A percentile compares a stretch with the other conserved stretches of the same genome.
phyloP scores from a whole-genome alignment of 2,329 filamentous ascomycete species.

The Sporothrix luriei region DNA sequence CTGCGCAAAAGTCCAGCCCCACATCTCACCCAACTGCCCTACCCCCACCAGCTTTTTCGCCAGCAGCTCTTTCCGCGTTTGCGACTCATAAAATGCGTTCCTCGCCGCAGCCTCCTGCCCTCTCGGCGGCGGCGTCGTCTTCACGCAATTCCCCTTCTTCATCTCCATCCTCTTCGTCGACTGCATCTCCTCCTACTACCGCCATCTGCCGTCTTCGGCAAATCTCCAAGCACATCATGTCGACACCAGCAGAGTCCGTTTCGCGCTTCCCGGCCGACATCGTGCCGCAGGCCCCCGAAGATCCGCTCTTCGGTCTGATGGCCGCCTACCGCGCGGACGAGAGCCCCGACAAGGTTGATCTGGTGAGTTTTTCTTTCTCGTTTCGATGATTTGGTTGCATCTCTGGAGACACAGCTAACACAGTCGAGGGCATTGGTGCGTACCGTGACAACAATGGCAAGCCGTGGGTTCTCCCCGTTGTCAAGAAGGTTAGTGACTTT shows the following conservation, averaged over 20 bases:
- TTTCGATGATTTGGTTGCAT: background rate
- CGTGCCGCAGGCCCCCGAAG: constrained; percentile 89
- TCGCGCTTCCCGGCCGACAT: constrained; percentile 74
- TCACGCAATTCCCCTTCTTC: constrained; percentile 15
- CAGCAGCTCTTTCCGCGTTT: constrained; percentile 28
- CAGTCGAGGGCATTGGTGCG: constrained; percentile 71
- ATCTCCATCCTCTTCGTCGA: background rate
- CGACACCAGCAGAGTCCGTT: constrained; percentile 46
- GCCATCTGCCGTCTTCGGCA: constrained; percentile 56
- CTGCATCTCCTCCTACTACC: constrained; percentile 25
- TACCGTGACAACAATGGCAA: constrained; percentile 95
- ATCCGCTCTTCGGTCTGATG: constrained; percentile 92
- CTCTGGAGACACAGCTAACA: background rate
- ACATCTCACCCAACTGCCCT: constrained; percentile 30
- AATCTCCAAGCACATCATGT: constrained; percentile 73
- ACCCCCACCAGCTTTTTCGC: constrained; percentile 30
- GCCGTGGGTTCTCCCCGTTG: constrained; percentile 94
- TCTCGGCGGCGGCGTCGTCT: constrained; percentile 26
- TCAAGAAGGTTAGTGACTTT: constrained; percentile 75
- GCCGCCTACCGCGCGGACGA: constrained; percentile 81
- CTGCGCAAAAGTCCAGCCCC: constrained; percentile 31
- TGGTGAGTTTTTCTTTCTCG: constrained; percentile 61
- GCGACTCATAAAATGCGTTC: constrained; percentile 19
- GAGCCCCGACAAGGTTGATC: constrained; percentile 80
- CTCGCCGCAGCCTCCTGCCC: constrained; percentile 21